Percentiles rank a stretch among this genome's conserved stretches.
phyloP scores from a whole-genome alignment of 1,284 basidiomycete genomes.

The Ganoderma resinaceum region DNA sequence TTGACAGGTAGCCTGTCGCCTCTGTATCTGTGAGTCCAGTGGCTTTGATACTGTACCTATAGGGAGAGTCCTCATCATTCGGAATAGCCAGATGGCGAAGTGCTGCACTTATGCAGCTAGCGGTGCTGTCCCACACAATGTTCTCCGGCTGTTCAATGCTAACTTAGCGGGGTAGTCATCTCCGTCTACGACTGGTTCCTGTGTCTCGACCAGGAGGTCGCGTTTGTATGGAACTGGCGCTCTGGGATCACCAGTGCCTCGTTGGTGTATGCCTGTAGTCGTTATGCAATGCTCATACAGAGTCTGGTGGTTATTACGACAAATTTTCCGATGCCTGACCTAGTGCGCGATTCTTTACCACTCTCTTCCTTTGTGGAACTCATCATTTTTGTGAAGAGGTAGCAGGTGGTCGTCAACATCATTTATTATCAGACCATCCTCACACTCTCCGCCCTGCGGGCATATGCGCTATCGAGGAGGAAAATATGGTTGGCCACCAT shows the following conservation, averaged over 20 bases:
- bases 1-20: too few relatives aligned
- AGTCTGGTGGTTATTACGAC: not conserved
- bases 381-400: not conserved
- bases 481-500: not conserved
- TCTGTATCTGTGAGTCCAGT: not conserved
- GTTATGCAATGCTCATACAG: not conserved
- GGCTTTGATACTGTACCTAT: not conserved
- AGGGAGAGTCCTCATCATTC: not conserved
- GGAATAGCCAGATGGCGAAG: not conserved
- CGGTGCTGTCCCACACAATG: not conserved
- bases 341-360: not conserved
- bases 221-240: not conserved
- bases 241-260: not conserved
- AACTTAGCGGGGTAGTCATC: not conserved
- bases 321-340: not conserved
- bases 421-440: not conserved
- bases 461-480: not conserved
- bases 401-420: not conserved
- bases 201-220: not conserved
- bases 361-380: not conserved
- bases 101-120: not conserved
- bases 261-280: not conserved
- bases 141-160: not conserved
- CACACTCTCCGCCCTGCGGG: not conserved
- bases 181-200: not conserved